phyloP scores from a whole-genome alignment of 768 basidiomycete genomes.

The button mushroom (Agaricus bisporus) region DNA sequence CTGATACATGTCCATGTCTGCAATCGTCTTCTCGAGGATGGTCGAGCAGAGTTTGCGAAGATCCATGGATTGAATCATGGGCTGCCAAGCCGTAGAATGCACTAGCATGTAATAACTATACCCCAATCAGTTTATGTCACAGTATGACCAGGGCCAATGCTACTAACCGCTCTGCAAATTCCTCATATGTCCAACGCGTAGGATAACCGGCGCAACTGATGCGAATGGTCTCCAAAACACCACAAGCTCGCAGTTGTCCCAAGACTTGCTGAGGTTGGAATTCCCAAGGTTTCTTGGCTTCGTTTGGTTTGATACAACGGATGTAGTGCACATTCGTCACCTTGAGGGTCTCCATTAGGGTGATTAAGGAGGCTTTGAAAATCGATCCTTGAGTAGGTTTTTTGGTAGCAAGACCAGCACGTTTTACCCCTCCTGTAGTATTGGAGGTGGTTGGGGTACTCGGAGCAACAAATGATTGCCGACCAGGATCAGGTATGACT shows the following conservation, averaged over 20 bases:
- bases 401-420: conserved; percentile 59
- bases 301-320: conserved; percentile 98
- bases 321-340: conserved; percentile 99
- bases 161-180: conserved; percentile 91
- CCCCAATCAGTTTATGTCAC: conserved; percentile 1
- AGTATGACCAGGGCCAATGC: not conserved
- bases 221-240: conserved; percentile 97
- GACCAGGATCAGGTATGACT: conserved; percentile 83
- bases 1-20: conserved; percentile 95
- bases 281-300: conserved; percentile 94
- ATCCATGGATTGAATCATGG: conserved; percentile 77
- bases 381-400: conserved; percentile 98
- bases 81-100: conserved; percentile 78
- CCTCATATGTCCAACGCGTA: conserved; percentile 96
- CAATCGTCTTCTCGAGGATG: conserved; percentile 82
- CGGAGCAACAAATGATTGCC: conserved; percentile 61
- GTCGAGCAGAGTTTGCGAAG: conserved; percentile 74
- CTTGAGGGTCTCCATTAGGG: conserved; percentile 94
- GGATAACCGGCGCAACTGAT: conserved; percentile 99
- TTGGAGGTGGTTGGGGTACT: conserved; percentile 24
- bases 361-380: conserved; percentile 92
- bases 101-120: conserved; percentile 96
- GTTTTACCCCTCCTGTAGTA: conserved; percentile 43
- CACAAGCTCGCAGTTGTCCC: conserved; percentile 92
- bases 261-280: conserved; percentile 94